Percentiles rank a stretch among this genome's conserved stretches.
These are phyloP conservation scores for Cladosporium cucumerinum DNA, from an alignment of 2,329 filamentous ascomycete genomes.

Conservation along the genomic window DNA sequence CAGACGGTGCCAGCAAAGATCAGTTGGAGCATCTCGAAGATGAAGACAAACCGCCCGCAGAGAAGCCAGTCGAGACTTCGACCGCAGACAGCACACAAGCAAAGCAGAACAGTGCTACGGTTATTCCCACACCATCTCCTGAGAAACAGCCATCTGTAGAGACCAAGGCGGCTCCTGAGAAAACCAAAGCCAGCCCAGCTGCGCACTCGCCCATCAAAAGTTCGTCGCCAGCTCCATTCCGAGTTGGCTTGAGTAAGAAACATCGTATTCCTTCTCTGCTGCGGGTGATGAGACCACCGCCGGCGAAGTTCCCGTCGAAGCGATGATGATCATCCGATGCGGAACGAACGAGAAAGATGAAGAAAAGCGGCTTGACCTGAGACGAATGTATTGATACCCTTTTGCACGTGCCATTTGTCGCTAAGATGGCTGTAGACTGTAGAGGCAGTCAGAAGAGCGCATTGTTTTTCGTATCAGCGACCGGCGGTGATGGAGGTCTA, in stretches of 20 bases:
- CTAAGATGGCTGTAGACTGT: neutral
- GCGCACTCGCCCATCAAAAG: conserved; percentile 28
- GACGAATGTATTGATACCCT: conserved; percentile 2
- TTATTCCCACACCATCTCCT: conserved; percentile 5
- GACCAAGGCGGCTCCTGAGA: neutral
- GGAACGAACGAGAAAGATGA: neutral
- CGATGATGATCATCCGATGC: neutral
- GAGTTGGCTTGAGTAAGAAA: conserved; percentile 49
- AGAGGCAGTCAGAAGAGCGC: neutral
- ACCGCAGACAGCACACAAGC: neutral
- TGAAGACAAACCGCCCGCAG: neutral
- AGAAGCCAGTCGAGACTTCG: neutral
- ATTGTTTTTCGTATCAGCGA: neutral
- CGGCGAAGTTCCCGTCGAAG: conserved; percentile 15
- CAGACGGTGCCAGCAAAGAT: neutral
- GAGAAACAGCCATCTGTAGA: neutral
- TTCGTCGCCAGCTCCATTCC: conserved; percentile 37
- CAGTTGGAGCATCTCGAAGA: neutral
- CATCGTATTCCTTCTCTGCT: conserved; percentile 49
- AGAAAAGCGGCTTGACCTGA: neutral
- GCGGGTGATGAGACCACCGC: conserved; percentile 23
- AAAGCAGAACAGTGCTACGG: neutral
- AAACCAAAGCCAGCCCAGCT: conserved; percentile 16
- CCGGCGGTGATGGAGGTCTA: neutral
- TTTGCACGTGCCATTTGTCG: neutral